Base-by-base conservation (phyloP, 371 early-diverging fungal species). In the Batrachochytrium dendrobatidis region DNA sequence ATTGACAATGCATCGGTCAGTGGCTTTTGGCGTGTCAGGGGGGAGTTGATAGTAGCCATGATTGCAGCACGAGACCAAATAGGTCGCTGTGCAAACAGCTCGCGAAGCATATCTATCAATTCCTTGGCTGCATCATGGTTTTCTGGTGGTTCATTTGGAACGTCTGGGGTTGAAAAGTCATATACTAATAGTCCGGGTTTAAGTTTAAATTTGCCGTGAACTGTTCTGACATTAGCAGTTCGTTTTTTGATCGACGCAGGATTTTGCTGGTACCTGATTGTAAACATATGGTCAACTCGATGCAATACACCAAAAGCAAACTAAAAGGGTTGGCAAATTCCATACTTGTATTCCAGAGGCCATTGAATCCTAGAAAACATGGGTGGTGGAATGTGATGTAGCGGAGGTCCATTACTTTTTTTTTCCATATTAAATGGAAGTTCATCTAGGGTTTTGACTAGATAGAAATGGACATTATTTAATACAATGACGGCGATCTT, bases 31-130 rank as follows among this genome's bases (percentile, higher is more conserved):
- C 64, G 61, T 17, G 56, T 3, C 7, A 5, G 7, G 24, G 46
- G 43, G 0, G 29, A 22, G 1, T 68, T 63, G 1, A 83, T n/a
- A 20, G 22, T 39, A 62, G 61, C 66, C 50, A 29, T 24, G 2
- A 86, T 17, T 12, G 78, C 82, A 24, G 54, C 39, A 43, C 80
- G 72, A 2, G 78, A 69, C 77, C 82, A 84, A 30, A 83, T 65
- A 44, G 84, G 85, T 8, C 83, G 70, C 24, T 72, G 54, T 31
- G 73, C 69, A 64, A 84, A 83, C 0, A 81, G 58, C 58, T 71
- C 25, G 0, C 24, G 24, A 10, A 72, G 28, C 34, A 46, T 45
- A 22, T 53, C 64, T 8, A 29, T 22, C 2, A 54, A 18, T 6
- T 66, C 51, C 4, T 64, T 59, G 20, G 33, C 39, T 3, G 62